Evolutionary conservation across 371 early-diverging fungal species (phyloP).

Genomic region (Zychaea mexicana): DNA sequence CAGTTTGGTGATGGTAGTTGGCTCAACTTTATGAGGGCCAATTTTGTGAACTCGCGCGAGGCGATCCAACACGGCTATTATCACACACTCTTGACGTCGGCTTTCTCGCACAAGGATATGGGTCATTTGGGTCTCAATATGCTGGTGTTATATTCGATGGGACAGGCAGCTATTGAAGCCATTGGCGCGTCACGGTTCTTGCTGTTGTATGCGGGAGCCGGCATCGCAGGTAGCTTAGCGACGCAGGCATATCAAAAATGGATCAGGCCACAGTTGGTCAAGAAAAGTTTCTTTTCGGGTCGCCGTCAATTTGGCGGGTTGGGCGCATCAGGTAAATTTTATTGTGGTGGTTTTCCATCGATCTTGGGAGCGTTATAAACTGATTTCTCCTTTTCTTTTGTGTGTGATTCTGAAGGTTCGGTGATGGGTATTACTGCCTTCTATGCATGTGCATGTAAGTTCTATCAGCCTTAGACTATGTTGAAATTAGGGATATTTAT

Average conservation of each 20-base stretch:
- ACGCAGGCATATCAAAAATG: slow-evolving; percentile 33
- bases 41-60: slow-evolving; percentile 47
- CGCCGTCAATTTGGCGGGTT: too few species aligned
- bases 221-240: slow-evolving; percentile 29
- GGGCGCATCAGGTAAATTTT: slow-evolving; percentile 52
- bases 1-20: slow-evolving; percentile 50
- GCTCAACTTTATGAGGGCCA: slow-evolving; percentile 44
- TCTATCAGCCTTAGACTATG: too few species aligned
- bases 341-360: not conserved
- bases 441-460: slow-evolving; percentile 54
- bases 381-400: too few species aligned
- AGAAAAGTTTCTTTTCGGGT: slow-evolving; percentile 3
- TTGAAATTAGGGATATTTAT: too few species aligned
- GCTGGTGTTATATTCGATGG: slow-evolving; percentile 52
- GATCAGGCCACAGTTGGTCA: slow-evolving; percentile 34
- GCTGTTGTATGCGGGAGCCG: slow-evolving; percentile 40
- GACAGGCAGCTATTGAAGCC: slow-evolving; percentile 42
- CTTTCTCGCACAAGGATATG: slow-evolving; percentile 51
- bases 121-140: slow-evolving; percentile 57
- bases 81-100: slow-evolving; percentile 54
- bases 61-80: slow-evolving; percentile 36
- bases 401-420: slow-evolving; percentile 11
- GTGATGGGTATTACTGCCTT: slow-evolving; percentile 50
- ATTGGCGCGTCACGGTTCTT: slow-evolving; percentile 48
- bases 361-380: too few species aligned